Conservation (phyloP, 192 early-diverging fungal species). For the Coemansia guatemalensis region DNA sequence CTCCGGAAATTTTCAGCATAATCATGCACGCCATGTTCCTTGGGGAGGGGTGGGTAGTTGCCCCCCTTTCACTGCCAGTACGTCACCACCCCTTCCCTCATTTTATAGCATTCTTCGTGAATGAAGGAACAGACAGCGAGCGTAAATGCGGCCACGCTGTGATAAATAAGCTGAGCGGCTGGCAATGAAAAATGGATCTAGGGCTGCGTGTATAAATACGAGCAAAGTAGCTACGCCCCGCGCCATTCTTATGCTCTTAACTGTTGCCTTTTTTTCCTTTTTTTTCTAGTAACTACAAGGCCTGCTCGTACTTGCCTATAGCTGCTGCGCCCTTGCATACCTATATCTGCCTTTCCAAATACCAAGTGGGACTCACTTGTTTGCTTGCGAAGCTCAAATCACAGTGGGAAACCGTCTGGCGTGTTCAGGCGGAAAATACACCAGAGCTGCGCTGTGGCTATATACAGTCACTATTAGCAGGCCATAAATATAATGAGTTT, state of each 20-base stretch:
- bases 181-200: conserved; percentile 6
- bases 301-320: background rate
- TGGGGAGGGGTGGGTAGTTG: background rate
- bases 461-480: background rate
- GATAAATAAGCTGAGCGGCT: conserved; percentile 42
- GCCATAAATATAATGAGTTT: conserved; percentile 5
- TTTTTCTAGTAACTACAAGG: background rate
- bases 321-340: background rate
- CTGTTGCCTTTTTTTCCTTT: background rate
- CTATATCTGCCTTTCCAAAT: too few relatives aligned
- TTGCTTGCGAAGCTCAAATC: too few relatives aligned
- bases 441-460: background rate
- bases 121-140: conserved; percentile 34
- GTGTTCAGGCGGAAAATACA: too few relatives aligned
- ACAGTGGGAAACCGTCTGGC: too few relatives aligned
- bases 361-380: too few relatives aligned
- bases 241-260: conserved; percentile 1
- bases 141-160: conserved; percentile 48
- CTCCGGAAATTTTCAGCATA: too few relatives aligned
- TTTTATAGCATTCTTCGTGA: conserved; percentile 16
- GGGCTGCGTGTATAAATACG: conserved; percentile 14
- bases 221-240: conserved; percentile 11
- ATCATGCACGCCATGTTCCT: too few relatives aligned
- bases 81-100: conserved; percentile 13
- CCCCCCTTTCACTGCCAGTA: conserved; percentile 14